Evolutionary conservation across 176 grass and related monocot genomes (phyloP), one percentile per base, ranked within the genome.

Genomic region (Guadua angustifolia): DNA sequence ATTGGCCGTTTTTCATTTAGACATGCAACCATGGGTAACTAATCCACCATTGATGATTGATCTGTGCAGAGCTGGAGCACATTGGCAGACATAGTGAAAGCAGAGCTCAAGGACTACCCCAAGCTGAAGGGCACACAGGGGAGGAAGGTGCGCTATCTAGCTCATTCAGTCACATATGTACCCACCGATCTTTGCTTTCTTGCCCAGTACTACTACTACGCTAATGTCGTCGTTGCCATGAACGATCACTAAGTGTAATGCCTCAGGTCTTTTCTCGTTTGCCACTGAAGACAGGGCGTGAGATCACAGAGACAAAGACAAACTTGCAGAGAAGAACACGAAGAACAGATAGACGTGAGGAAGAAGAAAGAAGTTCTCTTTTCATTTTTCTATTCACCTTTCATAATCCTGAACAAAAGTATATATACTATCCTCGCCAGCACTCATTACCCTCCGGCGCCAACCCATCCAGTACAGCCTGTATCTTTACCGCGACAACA

Each of bases 71-170:
- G 86, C 75, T 97, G 95, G 95, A 79, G 69, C 82, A 63, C 81
- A 70, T 74, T 97, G 87, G 88, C 90, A 11, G 88, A 94, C 29
- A 60, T 79, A 33, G 92, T 97, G 24, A 87, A 79, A 60, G 77
- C 88, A 6, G 92, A 91, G 78, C 85, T 94, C 53, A 82, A 77
- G 71, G 92, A 89, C 17, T 98, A 91, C 90, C 95, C 95, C 5
- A 85, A 83, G 53, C 79, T 98, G 24, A 90, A 86, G 75, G 82
- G 93, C 36, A 89, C 88, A 21, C 88, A 91, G 64, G 95, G 95
- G 21, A 84, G 92, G 55, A 98, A 88, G 95, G 29, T 29, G 29
- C 29, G 29, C 29, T 29, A 29, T 29, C 29, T 29, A 29, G 29
- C 29, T 29, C 33, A 1, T 29, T 0, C 29, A 29, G 29, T 29